Conservation (phyloP, 805 yeast genomes). For the fission yeast (Schizosaccharomyces pombe) region DNA sequence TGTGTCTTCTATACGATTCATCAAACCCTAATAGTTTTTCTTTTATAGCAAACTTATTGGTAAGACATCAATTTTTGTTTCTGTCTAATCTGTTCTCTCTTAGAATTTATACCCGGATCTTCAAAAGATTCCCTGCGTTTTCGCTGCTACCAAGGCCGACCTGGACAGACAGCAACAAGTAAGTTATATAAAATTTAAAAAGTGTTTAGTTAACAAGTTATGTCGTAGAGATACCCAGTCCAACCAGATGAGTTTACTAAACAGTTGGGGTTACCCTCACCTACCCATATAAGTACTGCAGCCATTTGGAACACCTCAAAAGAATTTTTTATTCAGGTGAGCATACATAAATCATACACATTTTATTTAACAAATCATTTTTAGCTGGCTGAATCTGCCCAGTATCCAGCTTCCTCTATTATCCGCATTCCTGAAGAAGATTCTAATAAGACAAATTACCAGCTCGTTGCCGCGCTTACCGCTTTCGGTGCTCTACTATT, state of each 20-base stretch:
- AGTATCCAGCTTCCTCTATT: conserved; percentile 51
- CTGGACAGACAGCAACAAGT: conserved; percentile 77
- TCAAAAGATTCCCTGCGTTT: conserved; percentile 53
- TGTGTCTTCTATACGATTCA: conserved; percentile 78
- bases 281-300: conserved; percentile 68
- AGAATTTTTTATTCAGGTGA: conserved; percentile 50
- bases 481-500: neutral
- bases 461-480: neutral
- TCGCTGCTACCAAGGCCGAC: conserved; percentile 87
- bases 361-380: neutral
- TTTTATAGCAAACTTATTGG: conserved; percentile 46
- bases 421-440: conserved; percentile 10
- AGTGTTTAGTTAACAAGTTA: neutral
- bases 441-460: neutral
- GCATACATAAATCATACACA: too few relatives aligned
- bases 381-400: conserved; percentile 58
- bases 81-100: neutral
- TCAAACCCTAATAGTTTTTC: conserved; percentile 90
- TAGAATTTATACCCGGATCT: conserved; percentile 23
- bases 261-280: conserved; percentile 42
- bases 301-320: conserved; percentile 49
- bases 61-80: conserved; percentile 13
- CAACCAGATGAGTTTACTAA: conserved; percentile 79
- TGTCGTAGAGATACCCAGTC: conserved; percentile 28
- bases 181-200: neutral